Evolutionary conservation across 2,329 filamentous ascomycete species (phyloP), one percentile per base, ranked within the genome.

Genomic region (Graphilbum sp.): DNA sequence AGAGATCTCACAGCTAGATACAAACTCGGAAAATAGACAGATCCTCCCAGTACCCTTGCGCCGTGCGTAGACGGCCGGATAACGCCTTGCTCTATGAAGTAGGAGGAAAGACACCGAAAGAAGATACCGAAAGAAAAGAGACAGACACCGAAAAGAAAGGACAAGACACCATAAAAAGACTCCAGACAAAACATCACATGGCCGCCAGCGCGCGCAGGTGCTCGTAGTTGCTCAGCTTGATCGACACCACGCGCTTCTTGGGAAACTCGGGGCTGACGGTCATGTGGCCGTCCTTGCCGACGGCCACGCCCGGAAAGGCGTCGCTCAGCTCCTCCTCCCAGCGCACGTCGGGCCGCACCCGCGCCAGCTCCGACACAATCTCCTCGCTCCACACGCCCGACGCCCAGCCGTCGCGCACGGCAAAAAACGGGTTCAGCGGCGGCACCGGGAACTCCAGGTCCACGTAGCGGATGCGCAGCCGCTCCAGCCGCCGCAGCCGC

Each of bases 361-460:
- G 60, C 24, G 64, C 61, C 38, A 86, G 64, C 41, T 72, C 66
- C 19, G 67, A 59, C 10, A 84, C 58, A 34, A 85, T 83, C 8
- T 60, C 53, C 9, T 79, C 70, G 50, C 74, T 84, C 80, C 79
- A 86, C 2, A 86, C 67, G 5, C 80, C 80, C 1, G 71, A 75
- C 47, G 75, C 79, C 48, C 62, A 57, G 29, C 69, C 68, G 34
- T 73, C 62, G 25, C 66, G 40, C 32, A 84, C 57, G 40, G 78
- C 60, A 51, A 84, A 86, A 50, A 77, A 83, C 0, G 80, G 80
- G 47, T 85, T 84, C 5, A 84, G 58, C 1, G 75, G 69, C 4
- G 78, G 79, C 13, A 79, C 65, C 3, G 75, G 71, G 2, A 78
- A 81, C 50, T 85, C 79, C 6, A 85, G 62, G 54, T 85, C 79